Evolutionary conservation across 106 monocot genomes (phyloP), one percentile per base, ranked within the genome.

Genomic region (Dendrobium catenatum): DNA sequence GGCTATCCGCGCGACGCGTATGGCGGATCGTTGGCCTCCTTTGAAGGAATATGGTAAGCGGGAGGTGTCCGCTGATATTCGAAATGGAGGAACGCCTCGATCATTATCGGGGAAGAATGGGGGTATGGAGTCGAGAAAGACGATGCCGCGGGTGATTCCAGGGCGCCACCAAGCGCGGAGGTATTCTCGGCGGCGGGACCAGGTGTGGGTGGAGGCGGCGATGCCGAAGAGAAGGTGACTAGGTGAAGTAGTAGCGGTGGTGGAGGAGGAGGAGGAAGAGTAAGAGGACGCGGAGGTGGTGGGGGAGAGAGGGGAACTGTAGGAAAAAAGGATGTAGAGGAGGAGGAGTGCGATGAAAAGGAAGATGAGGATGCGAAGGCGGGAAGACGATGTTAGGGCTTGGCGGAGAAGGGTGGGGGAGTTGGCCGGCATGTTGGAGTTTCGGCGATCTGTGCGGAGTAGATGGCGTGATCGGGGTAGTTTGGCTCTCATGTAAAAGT

Each of bases 181-280:
- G 85, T 85, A 88, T 18, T 77, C 75, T n/a, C 78, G 41, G 77
- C 95, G 88, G 67, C 55, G 76, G 13, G 81, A 48, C 66, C 83
- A 83, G 59, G 89, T 85, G 42, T 76, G 29, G 40, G 88, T 16
- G 64, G 91, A 86, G 55, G 95, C 86, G 43, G 93, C 91, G 79
- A 96, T 85, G 73, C 89, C 95, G 87, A 96, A 96, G 68, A 91
- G 82, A 47, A 96, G 73, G 84, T 96, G 91, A 40, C 37, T 76
- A 55, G 80, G 44, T 17, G 85, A 61, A 31, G 81, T 80, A 59
- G 79, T 6, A 40, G 80, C 27, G 41, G 41, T 67, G 61, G 43
- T 29, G 41, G 10, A 64, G 10, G 10, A 54, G 48, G 55, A 2
- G 4, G 43, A 22, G 80, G 82, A 55, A 41, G 43, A 22, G 80